Base-by-base conservation (phyloP, 2,329 filamentous ascomycete species). In the Chrysosporium keratinophilum region DNA sequence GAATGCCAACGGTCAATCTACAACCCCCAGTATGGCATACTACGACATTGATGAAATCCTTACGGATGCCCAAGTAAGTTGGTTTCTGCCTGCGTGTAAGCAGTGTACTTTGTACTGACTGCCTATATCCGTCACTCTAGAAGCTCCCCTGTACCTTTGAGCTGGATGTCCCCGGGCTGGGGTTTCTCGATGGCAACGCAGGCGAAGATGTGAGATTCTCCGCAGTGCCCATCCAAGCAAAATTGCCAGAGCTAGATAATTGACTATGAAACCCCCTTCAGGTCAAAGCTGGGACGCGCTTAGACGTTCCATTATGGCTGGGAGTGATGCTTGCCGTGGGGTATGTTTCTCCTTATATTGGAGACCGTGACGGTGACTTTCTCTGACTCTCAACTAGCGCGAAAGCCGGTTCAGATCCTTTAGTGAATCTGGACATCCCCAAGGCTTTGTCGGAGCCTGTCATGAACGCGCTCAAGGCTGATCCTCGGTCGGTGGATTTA, bases 111-210 rank as follows among this genome's bases (percentile, higher is more conserved):
- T 11, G 3, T 14, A 43, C 42, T 54, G 12, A 54, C 23, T 6
- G 2, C 11, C 2, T 35, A 48, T 34, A n/a, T 20, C n/a, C 23
- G 23, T 28, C 45, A 14, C 12, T 33, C 17, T 40, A 95, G 83
- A 97, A 96, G 86, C 81, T 96, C 33, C 91, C 93, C 40, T 95
- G 90, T 74, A 94, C 87, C 50, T 96, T 97, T 72, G 87, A 95
- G 65, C 80, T 96, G 64, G 86, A 91, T 56, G 84, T 95, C 33
- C 85, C 89, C 17, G 83, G 87, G 54, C 80, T 97, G 44, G 90
- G 90, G 61, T 88, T 95, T 68, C 78, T 98, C 56, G 89, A 95
- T 71, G 89, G 89, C 64, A 91, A 88, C 64, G 79, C 86, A 20
- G 79, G 77, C 44, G 77, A 77, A 60, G 77, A 79, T 63, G 78